Evolutionary conservation across 1,284 basidiomycete genomes (phyloP).

Genomic region (Boletellus deceptivus): DNA sequence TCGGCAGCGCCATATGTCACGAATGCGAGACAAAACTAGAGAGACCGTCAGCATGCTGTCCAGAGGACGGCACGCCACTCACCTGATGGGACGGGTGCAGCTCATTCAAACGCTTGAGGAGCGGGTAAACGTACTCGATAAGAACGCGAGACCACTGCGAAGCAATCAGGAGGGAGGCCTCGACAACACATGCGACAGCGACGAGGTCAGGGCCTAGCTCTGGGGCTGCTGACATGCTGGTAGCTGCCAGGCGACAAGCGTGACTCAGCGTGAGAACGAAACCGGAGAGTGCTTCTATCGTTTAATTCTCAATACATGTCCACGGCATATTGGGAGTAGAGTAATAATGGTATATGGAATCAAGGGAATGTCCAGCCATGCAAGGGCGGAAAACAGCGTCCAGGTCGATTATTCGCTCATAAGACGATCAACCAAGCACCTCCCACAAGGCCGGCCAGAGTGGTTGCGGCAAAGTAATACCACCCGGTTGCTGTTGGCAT

Average conservation of each 20-base stretch:
- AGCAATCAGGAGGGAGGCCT: constrained; percentile 57
- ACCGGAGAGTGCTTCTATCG: constrained; percentile 1
- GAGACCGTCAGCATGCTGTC: constrained; percentile 4
- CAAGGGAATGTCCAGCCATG: constrained; percentile 1
- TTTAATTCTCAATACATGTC: constrained; percentile 4
- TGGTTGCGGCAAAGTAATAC: constrained; percentile 29
- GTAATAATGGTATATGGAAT: constrained; percentile 15
- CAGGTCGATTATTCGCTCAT: constrained; percentile 12
- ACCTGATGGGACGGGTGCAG: constrained; percentile 35
- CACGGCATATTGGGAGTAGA: constrained; percentile 9
- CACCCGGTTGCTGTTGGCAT: constrained; percentile 26
- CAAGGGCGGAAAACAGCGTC: constrained; percentile 8
- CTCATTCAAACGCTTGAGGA: constrained; percentile 55
- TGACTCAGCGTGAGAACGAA: neutral
- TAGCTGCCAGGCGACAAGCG: no score
- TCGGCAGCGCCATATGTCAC: constrained; percentile 58
- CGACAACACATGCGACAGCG: constrained; percentile 60
- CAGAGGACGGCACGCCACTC: constrained; percentile 16
- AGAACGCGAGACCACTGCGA: constrained; percentile 53
- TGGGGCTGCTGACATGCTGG: constrained; percentile 21
- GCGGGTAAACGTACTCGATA: constrained; percentile 47
- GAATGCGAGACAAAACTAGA: constrained; percentile 52
- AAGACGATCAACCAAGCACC: constrained; percentile 35
- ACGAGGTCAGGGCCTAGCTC: constrained; percentile 33
- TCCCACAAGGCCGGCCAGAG: constrained; percentile 32